Conservation (phyloP, 345 rosid genomes). For the Eucalyptus leucophloia region DNA sequence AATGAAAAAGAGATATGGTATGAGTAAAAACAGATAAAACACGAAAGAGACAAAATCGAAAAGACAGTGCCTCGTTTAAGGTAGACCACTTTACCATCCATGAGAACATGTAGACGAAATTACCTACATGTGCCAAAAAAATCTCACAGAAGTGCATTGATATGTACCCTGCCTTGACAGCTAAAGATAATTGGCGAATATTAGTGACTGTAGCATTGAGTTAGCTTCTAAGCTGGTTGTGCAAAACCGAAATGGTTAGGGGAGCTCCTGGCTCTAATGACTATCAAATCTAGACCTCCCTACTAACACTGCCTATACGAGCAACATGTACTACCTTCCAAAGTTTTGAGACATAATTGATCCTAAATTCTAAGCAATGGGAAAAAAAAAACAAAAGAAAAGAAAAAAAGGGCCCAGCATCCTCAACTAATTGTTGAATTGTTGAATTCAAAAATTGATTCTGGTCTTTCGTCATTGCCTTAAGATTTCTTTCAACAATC, state of each 20-base stretch:
- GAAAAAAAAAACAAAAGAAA: neutral
- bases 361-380: neutral
- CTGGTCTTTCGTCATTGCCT: neutral
- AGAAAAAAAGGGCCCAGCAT: neutral
- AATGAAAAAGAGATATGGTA: neutral
- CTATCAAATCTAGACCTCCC: neutral
- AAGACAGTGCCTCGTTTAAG: neutral
- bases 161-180: neutral
- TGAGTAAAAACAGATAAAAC: neutral
- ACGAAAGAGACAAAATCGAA: neutral
- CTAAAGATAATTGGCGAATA: neutral
- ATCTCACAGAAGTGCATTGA: neutral
- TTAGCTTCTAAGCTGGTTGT: neutral
- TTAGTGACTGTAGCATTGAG: neutral
- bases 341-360: neutral
- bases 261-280: neutral
- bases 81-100: neutral
- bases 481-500: neutral
- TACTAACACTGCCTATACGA: neutral
- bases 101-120: neutral
- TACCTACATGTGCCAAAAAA: neutral
- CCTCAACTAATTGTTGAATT: neutral
- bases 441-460: neutral
- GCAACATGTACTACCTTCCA: neutral
- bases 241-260: neutral